phyloP scores from a whole-genome alignment of 2,329 filamentous ascomycete genomes.

The Colletotrichum salicis region DNA sequence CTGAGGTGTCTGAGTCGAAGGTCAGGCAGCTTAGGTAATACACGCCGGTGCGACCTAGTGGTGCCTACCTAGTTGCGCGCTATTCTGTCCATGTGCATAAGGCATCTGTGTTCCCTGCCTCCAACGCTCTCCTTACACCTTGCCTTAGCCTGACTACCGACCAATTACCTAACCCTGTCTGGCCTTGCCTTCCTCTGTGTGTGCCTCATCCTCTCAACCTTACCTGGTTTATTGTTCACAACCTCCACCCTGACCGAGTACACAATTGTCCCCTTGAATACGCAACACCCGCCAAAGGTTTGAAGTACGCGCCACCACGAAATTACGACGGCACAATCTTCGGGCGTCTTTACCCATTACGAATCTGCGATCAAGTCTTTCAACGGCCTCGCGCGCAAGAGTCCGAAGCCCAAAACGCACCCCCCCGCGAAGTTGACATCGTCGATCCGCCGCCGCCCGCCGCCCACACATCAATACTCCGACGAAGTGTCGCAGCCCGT shows the following conservation, averaged over 20 bases:
- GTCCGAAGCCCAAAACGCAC: not conserved
- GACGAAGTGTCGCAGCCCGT: not conserved
- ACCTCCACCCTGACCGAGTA: not conserved
- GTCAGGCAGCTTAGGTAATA: slow-evolving; percentile 7
- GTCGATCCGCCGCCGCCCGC: not conserved
- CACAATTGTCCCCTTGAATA: not conserved
- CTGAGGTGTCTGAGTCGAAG: no score
- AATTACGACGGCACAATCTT: not conserved
- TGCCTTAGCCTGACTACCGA: not conserved
- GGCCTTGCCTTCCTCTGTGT: slow-evolving; percentile 1
- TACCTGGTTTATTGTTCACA: slow-evolving; percentile 3
- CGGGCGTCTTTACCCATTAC: not conserved
- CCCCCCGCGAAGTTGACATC: slow-evolving; percentile 10
- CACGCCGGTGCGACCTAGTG: no score
- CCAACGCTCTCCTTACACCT: not conserved
- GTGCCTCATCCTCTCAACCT: slow-evolving; percentile 12
- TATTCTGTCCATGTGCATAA: not conserved
- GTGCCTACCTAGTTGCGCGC: not conserved
- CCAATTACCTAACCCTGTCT: slow-evolving; percentile 3
- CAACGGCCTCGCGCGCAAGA: slow-evolving; percentile 1
- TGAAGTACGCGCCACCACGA: slow-evolving; percentile 1
- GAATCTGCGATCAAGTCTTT: not conserved
- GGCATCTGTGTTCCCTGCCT: not conserved
- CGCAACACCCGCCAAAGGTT: not conserved
- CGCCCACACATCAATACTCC: not conserved